Percentiles rank a stretch among this genome's conserved stretches.
phyloP scores from a whole-genome alignment of 2,329 filamentous ascomycete genomes.

The Aspergillus floridensis region DNA sequence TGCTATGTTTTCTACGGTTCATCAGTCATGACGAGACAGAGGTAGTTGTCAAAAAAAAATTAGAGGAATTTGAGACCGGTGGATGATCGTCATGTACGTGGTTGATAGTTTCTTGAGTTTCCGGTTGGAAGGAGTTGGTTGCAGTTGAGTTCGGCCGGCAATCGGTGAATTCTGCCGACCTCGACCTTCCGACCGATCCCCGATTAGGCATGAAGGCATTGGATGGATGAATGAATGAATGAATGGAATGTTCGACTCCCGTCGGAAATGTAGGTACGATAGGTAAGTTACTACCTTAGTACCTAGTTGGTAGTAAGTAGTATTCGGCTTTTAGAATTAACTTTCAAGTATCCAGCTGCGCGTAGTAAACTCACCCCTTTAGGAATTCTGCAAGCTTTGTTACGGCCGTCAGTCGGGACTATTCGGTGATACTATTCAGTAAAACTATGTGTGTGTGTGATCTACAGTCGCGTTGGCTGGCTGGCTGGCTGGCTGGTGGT shows the following conservation, averaged over 20 bases:
- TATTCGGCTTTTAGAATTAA: no score
- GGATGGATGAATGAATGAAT: no score
- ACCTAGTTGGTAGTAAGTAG: no score
- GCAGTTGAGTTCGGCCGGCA: not conserved
- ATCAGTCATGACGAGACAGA: slow-evolving; percentile 10
- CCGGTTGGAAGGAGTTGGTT: not conserved
- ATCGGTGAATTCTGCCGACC: not conserved
- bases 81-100: no score
- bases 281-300: no score
- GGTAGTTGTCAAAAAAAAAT: no score
- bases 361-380: no score
- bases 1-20: slow-evolving; percentile 15
- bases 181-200: not conserved
- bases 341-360: no score
- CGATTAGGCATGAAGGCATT: not conserved
- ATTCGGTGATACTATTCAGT: not conserved
- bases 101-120: no score
- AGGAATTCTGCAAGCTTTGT: not conserved
- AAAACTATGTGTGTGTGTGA: not conserved
- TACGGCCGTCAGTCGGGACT: not conserved
- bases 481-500: not conserved
- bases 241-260: no score
- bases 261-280: no score
- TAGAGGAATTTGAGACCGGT: no score
- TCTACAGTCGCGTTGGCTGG: not conserved